Percentiles rank a stretch among this genome's conserved stretches.
These are phyloP conservation scores for Sugiyamaella sp. DNA, from an alignment of 1,139 yeast genomes.

Conservation along the genomic window DNA sequence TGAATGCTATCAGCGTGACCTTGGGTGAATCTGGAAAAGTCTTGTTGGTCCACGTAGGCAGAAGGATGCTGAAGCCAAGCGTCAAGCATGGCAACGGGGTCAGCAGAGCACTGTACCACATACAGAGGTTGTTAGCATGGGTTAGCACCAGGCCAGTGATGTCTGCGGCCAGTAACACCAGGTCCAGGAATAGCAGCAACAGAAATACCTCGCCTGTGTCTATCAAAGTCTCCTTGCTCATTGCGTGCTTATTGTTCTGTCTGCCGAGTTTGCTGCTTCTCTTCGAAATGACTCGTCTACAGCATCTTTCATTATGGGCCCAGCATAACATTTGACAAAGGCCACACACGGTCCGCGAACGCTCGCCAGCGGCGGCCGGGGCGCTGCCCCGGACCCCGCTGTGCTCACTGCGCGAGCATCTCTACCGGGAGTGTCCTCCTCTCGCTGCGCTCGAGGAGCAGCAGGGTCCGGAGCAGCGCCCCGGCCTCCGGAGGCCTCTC, in stretches of 20 bases:
- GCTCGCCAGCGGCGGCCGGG: conserved; percentile 3
- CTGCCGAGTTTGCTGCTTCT: neutral
- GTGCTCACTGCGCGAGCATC: neutral
- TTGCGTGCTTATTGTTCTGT: neutral
- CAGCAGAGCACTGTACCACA: conserved; percentile 8
- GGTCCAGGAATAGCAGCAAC: neutral
- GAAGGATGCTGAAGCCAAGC: neutral
- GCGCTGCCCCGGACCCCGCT: conserved; percentile 2
- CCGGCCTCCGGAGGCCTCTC: no score
- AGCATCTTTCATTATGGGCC: no score
- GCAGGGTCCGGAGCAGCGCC: neutral
- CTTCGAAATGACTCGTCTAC: no score
- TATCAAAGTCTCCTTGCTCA: neutral
- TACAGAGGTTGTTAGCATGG: neutral
- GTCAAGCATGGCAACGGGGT: conserved; percentile 13
- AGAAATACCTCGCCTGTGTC: neutral
- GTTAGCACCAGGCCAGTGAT: conserved; percentile 12
- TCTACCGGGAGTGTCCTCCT: neutral
- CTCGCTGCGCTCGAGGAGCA: neutral
- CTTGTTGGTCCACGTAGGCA: conserved; percentile 8
- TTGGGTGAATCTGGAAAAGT: neutral
- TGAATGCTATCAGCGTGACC: neutral
- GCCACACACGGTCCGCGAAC: neutral
- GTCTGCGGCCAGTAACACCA: conserved; percentile 5
- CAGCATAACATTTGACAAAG: no score